Evolutionary conservation across 192 early-diverging fungal genomes (phyloP).

Genomic region (Podila horticola): DNA sequence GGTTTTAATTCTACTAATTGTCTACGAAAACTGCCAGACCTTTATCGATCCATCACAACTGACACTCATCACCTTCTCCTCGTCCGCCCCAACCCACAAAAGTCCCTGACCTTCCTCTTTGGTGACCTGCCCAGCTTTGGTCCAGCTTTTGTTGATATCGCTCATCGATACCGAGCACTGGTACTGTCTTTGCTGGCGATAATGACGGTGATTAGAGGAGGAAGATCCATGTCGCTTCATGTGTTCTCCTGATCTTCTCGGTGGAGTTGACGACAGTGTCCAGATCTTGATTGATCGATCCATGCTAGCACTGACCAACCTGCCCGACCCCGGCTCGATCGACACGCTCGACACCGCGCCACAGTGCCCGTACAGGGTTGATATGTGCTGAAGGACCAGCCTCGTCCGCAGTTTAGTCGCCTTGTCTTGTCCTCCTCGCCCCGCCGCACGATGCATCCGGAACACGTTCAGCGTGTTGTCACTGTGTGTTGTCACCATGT

Average conservation of each 20-base stretch:
- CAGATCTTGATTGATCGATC: slow-evolving; percentile 50
- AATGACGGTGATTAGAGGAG: not conserved
- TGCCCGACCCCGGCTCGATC: slow-evolving; percentile 29
- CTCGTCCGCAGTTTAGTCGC: not conserved
- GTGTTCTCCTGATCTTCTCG: not conserved
- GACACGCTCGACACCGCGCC: slow-evolving; percentile 46
- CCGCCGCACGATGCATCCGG: slow-evolving; percentile 7
- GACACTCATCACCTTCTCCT: slow-evolving; percentile 50
- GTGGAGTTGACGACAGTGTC: slow-evolving; percentile 3
- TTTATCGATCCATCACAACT: slow-evolving; percentile 45
- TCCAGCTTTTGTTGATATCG: slow-evolving; percentile 48
- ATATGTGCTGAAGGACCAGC: slow-evolving; percentile 26
- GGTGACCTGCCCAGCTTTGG: slow-evolving; percentile 26
- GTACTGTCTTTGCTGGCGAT: slow-evolving; percentile 14
- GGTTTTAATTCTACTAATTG: no score
- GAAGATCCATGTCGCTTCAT: not conserved
- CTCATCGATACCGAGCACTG: slow-evolving; percentile 39
- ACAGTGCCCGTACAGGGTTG: slow-evolving; percentile 47
- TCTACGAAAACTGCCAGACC: slow-evolving; percentile 44
- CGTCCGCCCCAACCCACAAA: slow-evolving; percentile 37
- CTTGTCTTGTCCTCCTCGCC: no score
- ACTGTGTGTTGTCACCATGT: slow-evolving; percentile 37
- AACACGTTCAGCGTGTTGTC: slow-evolving; percentile 53
- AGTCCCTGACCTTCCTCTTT: slow-evolving; percentile 40
- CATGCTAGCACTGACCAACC: slow-evolving; percentile 46